phyloP scores from a whole-genome alignment of 495 filamentous ascomycete genomes.

The Neurospora pannonica region DNA sequence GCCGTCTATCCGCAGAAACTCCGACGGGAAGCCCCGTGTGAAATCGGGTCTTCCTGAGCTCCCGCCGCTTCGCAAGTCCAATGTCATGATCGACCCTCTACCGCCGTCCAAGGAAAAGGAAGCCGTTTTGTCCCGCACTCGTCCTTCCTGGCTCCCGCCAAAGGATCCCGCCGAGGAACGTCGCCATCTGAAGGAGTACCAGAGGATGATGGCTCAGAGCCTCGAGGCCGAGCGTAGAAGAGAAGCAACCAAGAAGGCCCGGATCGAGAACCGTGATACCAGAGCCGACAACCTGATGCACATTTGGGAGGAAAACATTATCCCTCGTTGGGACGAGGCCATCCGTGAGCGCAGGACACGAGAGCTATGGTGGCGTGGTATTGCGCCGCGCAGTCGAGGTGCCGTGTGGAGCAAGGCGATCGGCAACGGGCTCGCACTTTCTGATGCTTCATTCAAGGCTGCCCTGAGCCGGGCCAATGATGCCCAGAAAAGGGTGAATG shows the following conservation, averaged over 20 bases:
- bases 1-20: conserved; percentile 24
- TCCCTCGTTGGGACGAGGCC: conserved; percentile 76
- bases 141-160: conserved; percentile 90
- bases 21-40: conserved; percentile 46
- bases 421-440: conserved; percentile 78
- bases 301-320: conserved; percentile 82
- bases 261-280: conserved; percentile 39
- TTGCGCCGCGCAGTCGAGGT: conserved; percentile 72
- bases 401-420: conserved; percentile 78
- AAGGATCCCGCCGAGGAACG: conserved; percentile 91
- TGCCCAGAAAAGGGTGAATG: conserved; percentile 44
- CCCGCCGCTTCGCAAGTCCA: conserved; percentile 74
- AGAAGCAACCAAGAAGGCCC: conserved; percentile 38
- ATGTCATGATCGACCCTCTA: conserved; percentile 93
- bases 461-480: conserved; percentile 68
- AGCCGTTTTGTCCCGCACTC: conserved; percentile 77
- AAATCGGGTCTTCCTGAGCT: conserved; percentile 53
- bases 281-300: conserved; percentile 61
- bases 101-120: conserved; percentile 97
- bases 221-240: conserved; percentile 55
- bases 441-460: conserved; percentile 64
- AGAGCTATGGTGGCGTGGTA: conserved; percentile 90
- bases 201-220: conserved; percentile 81
- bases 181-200: conserved; percentile 83
- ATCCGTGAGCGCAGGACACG: conserved; percentile 65